Evolutionary conservation across 2,329 filamentous ascomycete genomes (phyloP).

Genomic region (Coccinonectria pachysandricola): DNA sequence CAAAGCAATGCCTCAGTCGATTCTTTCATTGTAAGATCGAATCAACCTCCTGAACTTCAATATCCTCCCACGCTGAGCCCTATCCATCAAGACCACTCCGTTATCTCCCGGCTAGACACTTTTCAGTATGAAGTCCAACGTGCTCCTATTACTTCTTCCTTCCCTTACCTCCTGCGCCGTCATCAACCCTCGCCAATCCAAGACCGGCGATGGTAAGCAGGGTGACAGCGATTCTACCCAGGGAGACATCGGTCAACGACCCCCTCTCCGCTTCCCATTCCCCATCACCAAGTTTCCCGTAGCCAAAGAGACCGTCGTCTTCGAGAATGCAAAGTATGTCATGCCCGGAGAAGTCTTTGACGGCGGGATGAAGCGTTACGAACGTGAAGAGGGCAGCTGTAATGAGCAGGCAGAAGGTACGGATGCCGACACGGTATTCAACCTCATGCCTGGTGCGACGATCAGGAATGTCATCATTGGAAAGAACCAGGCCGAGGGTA

Average conservation of each 20-base stretch:
- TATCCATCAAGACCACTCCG: too few species aligned
- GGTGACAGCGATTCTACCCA: slow-evolving; percentile 16
- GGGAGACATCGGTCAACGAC: slow-evolving; percentile 16
- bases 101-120: too few species aligned
- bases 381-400: slow-evolving; percentile 30
- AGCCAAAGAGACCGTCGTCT: slow-evolving; percentile 18
- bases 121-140: slow-evolving; percentile 15
- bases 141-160: slow-evolving; percentile 12
- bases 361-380: slow-evolving; percentile 27
- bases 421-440: slow-evolving; percentile 29
- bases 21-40: too few species aligned
- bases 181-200: slow-evolving; percentile 9
- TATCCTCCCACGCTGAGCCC: too few species aligned
- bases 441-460: slow-evolving; percentile 25
- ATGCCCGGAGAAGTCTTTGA: slow-evolving; percentile 23
- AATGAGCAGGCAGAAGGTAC: slow-evolving; percentile 34
- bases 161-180: slow-evolving; percentile 7
- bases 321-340: slow-evolving; percentile 21
- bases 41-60: too few species aligned
- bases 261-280: slow-evolving; percentile 20
- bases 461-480: slow-evolving; percentile 31
- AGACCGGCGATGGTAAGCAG: slow-evolving; percentile 15
- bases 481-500: slow-evolving; percentile 24
- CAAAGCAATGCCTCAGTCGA: too few species aligned
- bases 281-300: slow-evolving; percentile 20